A percentile compares a stretch with the other conserved stretches of the same genome.
phyloP scores from a whole-genome alignment of 2,329 filamentous ascomycete genomes.

The Colletotrichum sublineola region DNA sequence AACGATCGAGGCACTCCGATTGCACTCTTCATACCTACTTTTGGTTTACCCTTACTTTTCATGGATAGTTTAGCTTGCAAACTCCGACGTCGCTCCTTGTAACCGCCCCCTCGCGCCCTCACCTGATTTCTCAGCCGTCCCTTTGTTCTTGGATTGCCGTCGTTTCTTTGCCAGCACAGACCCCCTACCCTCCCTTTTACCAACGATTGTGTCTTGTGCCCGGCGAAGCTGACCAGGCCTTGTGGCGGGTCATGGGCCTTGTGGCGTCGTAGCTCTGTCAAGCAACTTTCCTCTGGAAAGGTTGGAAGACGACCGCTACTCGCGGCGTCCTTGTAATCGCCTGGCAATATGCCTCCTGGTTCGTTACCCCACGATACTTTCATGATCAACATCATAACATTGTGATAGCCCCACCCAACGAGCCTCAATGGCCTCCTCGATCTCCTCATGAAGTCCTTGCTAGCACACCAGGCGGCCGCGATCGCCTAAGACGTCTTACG shows the following conservation, averaged over 20 bases:
- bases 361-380: constrained; percentile 18
- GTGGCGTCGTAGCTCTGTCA: constrained; percentile 34
- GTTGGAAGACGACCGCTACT: constrained; percentile 12
- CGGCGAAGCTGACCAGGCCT: constrained; percentile 30
- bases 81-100: constrained; percentile 32
- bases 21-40: neutral
- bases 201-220: constrained; percentile 20
- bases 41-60: constrained; percentile 10
- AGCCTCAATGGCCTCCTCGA: constrained; percentile 74
- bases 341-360: constrained; percentile 44
- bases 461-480: constrained; percentile 82
- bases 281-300: constrained; percentile 20
- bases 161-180: constrained; percentile 36
- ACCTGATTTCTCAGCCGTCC: neutral
- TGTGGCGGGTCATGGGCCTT: constrained; percentile 38
- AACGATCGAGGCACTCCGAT: constrained; percentile 36
- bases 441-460: constrained; percentile 75
- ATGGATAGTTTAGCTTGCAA: constrained; percentile 9
- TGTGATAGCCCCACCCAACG: constrained; percentile 49
- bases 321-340: constrained; percentile 12
- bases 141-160: constrained; percentile 28
- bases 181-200: constrained; percentile 4
- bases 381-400: constrained; percentile 24
- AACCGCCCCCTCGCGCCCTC: constrained; percentile 5
- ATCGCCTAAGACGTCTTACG: constrained; percentile 77